Percentiles rank a stretch among this genome's conserved stretches.
phyloP scores from a whole-genome alignment of 2,329 filamentous ascomycete species.

The Nectriaceae sp. region DNA sequence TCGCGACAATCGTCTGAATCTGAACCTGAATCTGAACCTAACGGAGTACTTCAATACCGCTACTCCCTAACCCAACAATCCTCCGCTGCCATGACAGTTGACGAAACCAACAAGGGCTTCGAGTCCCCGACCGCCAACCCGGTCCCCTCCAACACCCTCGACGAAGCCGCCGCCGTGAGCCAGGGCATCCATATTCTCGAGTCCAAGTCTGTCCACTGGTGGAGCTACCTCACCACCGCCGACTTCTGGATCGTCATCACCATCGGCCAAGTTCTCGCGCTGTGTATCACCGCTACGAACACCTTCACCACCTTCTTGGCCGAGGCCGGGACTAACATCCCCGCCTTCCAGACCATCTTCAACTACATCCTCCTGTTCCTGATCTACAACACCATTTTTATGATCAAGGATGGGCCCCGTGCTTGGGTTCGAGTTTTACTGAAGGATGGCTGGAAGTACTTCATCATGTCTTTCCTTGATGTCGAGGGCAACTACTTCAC shows the following conservation, averaged over 20 bases:
- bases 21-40: too few species aligned
- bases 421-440: constrained; percentile 65
- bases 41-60: neutral
- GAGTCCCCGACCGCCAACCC: constrained; percentile 16
- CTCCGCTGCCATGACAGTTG: constrained; percentile 12
- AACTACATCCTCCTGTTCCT: constrained; percentile 85
- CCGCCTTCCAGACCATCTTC: constrained; percentile 94
- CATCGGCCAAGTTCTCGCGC: constrained; percentile 80
- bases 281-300: constrained; percentile 91
- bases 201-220: constrained; percentile 57
- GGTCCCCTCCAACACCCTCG: constrained; percentile 8
- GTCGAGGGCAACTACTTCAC: constrained; percentile 98
- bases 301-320: constrained; percentile 82
- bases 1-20: neutral
- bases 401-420: constrained; percentile 77
- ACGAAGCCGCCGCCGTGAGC: constrained; percentile 41
- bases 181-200: constrained; percentile 59
- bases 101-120: constrained; percentile 25
- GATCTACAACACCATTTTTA: constrained; percentile 78
- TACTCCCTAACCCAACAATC: neutral
- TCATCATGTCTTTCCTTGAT: constrained; percentile 89
- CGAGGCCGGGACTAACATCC: constrained; percentile 71
- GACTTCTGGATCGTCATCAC: constrained; percentile 87
- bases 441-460: constrained; percentile 87
- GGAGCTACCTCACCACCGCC: constrained; percentile 75